Percentiles rank a stretch among this genome's conserved stretches.
phyloP scores from a whole-genome alignment of 2,329 filamentous ascomycete genomes.

The Paecilomyces formosus region DNA sequence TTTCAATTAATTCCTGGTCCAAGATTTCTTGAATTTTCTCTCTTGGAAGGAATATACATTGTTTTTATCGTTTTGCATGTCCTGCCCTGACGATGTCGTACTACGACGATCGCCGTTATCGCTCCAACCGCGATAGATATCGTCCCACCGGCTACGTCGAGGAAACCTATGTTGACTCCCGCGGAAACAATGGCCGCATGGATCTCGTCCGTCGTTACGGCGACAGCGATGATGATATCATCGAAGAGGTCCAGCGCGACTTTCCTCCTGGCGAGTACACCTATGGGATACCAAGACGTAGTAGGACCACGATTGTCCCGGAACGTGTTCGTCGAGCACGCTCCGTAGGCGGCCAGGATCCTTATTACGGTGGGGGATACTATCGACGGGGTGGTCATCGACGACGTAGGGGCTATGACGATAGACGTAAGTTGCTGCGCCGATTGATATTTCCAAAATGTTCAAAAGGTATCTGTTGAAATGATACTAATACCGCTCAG shows the following conservation, averaged over 20 bases:
- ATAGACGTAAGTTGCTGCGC: slow-evolving; percentile 23
- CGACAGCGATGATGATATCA: slow-evolving; percentile 59
- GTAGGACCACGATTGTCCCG: slow-evolving; percentile 21
- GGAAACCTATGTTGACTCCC: slow-evolving; percentile 21
- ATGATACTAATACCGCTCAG: slow-evolving; percentile 7
- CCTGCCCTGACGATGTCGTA: slow-evolving; percentile 23
- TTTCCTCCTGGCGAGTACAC: slow-evolving; percentile 63
- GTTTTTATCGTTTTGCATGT: slow-evolving; percentile 2
- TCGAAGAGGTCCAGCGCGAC: slow-evolving; percentile 78
- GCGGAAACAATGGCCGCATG: slow-evolving; percentile 8
- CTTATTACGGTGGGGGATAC: slow-evolving; percentile 26
- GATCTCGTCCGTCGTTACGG: slow-evolving; percentile 36
- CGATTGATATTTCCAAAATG: neutral
- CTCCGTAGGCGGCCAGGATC: slow-evolving; percentile 25
- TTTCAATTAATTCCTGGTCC: neutral
- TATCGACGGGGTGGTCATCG: slow-evolving; percentile 34
- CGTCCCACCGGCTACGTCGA: slow-evolving; percentile 18
- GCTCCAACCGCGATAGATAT: slow-evolving; percentile 23
- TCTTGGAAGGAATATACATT: slow-evolving; percentile 2
- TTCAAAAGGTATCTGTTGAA: neutral
- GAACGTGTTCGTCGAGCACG: slow-evolving; percentile 30
- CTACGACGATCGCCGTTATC: slow-evolving; percentile 26
- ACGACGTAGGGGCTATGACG: slow-evolving; percentile 41
- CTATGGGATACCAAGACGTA: slow-evolving; percentile 19
- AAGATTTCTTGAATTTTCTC: slow-evolving; percentile 3